Conservation (phyloP, 139 green algal genomes). For the Medakamo hakoo region DNA sequence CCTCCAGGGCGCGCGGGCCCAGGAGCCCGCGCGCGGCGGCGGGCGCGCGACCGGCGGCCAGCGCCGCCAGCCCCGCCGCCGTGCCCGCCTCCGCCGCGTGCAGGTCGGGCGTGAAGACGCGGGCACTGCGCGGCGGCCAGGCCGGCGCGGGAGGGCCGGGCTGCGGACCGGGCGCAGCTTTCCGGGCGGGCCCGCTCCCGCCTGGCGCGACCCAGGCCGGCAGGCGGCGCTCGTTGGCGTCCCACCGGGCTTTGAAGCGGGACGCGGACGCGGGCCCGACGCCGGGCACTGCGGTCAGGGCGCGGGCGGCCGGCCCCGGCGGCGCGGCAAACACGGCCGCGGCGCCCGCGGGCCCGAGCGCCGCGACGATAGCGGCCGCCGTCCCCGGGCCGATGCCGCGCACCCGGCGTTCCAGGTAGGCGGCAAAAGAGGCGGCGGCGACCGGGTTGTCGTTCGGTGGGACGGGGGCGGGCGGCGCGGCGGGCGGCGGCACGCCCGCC, state of each 20-base stretch:
- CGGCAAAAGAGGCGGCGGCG: not conserved
- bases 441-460: not conserved
- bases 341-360: not conserved
- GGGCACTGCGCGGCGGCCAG: not conserved
- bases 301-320: not conserved
- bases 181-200: not conserved
- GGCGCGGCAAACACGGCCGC: not conserved
- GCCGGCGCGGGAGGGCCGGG: not conserved
- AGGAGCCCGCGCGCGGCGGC: not conserved
- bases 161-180: not conserved
- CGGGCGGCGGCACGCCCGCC: not conserved
- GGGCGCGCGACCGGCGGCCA: not conserved
- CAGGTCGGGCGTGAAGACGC: not conserved
- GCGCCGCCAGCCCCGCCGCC: not conserved
- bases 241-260: not conserved
- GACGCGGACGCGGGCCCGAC: not conserved
- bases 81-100: slow-evolving; percentile 3
- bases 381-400: not conserved
- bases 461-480: not conserved
- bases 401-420: not conserved
- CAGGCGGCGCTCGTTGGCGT: not conserved
- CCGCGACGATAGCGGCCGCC: not conserved
- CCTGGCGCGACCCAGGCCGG: not conserved
- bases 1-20: too few relatives aligned
- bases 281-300: not conserved